Conservation (phyloP, 1,284 basidiomycete species). For the Sparassis latifolia region DNA sequence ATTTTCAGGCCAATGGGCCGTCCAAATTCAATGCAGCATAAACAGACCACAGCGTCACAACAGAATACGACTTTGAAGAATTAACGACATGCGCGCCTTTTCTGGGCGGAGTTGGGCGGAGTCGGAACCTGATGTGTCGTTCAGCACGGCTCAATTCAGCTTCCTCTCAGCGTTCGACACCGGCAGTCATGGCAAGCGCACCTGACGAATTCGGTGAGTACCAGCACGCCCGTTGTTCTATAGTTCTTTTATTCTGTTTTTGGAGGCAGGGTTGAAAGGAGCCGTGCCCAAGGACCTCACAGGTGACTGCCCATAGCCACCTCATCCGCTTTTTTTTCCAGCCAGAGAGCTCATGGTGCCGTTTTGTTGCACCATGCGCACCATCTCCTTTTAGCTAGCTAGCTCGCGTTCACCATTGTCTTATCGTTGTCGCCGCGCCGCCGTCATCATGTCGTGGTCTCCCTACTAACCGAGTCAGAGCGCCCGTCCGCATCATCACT, state of each 20-base stretch:
- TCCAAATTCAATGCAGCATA: no score
- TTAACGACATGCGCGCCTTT: no score
- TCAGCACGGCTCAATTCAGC: no score
- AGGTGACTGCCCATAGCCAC: slow-evolving; percentile 13
- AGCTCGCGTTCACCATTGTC: slow-evolving; percentile 18
- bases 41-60: no score
- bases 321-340: slow-evolving; percentile 19
- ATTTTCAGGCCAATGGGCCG: no score
- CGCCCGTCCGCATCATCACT: slow-evolving; percentile 20
- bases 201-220: slow-evolving; percentile 18
- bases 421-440: slow-evolving; percentile 9
- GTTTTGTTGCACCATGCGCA: slow-evolving; percentile 35
- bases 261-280: slow-evolving; percentile 18
- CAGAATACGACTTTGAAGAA: no score
- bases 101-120: no score
- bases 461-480: slow-evolving; percentile 23
- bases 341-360: slow-evolving; percentile 58
- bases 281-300: slow-evolving; percentile 8
- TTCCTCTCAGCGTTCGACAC: no score
- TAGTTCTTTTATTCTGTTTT: slow-evolving; percentile 18
- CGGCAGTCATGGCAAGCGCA: slow-evolving; percentile 13
- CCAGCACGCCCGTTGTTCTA: slow-evolving; percentile 1
- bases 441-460: slow-evolving; percentile 9
- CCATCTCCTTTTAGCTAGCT: slow-evolving; percentile 48
- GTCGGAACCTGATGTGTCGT: no score